phyloP scores from a whole-genome alignment of 1,139 yeast species.

The Torulaspora globosa region DNA sequence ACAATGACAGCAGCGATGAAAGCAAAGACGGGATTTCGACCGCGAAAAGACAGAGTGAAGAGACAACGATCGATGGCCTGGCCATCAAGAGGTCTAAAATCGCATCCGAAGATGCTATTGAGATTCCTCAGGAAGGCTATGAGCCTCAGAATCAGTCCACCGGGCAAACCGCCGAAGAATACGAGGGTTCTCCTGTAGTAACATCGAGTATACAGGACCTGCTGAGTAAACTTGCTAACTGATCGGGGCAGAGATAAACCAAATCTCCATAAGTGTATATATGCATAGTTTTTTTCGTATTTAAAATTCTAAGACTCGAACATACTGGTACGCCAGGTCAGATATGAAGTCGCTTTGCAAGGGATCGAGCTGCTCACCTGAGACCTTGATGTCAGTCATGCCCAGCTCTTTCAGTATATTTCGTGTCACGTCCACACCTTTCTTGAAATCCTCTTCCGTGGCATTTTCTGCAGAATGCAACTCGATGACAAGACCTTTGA shows the following conservation, averaged over 20 bases:
- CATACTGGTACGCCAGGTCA: constrained; percentile 32
- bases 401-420: constrained; percentile 21
- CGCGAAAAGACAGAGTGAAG: constrained; percentile 5
- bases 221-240: constrained; percentile 35
- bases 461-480: constrained; percentile 19
- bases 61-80: constrained; percentile 4
- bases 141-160: constrained; percentile 11
- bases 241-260: constrained; percentile 1
- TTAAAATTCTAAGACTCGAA: constrained; percentile 28
- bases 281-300: constrained; percentile 3
- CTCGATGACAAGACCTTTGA: constrained; percentile 34
- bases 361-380: constrained; percentile 18
- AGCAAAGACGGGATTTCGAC: constrained; percentile 7
- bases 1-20: constrained; percentile 17
- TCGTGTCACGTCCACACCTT: constrained; percentile 18
- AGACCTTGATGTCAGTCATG: constrained; percentile 23
- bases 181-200: constrained; percentile 20
- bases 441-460: constrained; percentile 18
- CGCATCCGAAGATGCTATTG: constrained; percentile 6
- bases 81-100: constrained; percentile 8
- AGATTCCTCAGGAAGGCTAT: constrained; percentile 7
- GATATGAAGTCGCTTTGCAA: constrained; percentile 18
- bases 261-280: not conserved
- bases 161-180: constrained; percentile 1
- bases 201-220: constrained; percentile 37